These are phyloP conservation scores for Bruguiera gymnorhiza DNA, from an alignment of 345 rosid genomes.

Conservation along the genomic window DNA sequence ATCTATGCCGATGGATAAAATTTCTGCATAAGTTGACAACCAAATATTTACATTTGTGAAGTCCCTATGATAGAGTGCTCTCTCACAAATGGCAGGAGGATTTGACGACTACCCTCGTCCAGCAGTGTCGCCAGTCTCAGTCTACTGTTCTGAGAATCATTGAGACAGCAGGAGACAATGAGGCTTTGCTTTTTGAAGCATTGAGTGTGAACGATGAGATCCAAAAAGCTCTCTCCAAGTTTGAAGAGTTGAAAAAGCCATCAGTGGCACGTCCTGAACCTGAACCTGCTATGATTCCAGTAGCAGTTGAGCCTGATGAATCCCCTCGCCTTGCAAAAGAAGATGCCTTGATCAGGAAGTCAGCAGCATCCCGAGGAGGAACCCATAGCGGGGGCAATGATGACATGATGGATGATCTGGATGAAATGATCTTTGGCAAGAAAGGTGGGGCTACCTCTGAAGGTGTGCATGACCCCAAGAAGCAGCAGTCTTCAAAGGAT, in stretches of 20 bases:
- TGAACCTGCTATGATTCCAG: conserved; percentile 89
- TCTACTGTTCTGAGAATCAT: conserved; percentile 64
- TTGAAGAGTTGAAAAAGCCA: conserved; percentile 65
- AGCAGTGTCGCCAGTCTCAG: conserved; percentile 72
- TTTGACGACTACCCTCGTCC: conserved; percentile 63
- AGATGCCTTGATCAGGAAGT: conserved; percentile 71
- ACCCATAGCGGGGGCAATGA: conserved; percentile 58
- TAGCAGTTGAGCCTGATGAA: conserved; percentile 77
- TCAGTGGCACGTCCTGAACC: conserved; percentile 37
- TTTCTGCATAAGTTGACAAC: neutral
- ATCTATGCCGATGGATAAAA: neutral
- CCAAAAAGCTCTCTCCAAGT: conserved; percentile 69
- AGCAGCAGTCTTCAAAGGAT: conserved; percentile 59
- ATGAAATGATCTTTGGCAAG: conserved; percentile 94
- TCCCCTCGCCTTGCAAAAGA: conserved; percentile 51
- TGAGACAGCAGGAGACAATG: conserved; percentile 76
- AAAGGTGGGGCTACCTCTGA: conserved; percentile 58
- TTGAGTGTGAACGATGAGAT: conserved; percentile 89
- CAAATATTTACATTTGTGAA: neutral
- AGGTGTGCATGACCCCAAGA: conserved; percentile 49
- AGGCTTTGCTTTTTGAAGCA: conserved; percentile 85
- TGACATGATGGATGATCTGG: conserved; percentile 95
- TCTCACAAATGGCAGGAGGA: conserved; percentile 58
- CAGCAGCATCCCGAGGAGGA: conserved; percentile 56
- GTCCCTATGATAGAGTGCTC: neutral